Percentiles rank a stretch among this genome's conserved stretches.
These are phyloP conservation scores for Claviceps lovelessii DNA, from an alignment of 2,329 filamentous ascomycete species.

Conservation along the genomic window DNA sequence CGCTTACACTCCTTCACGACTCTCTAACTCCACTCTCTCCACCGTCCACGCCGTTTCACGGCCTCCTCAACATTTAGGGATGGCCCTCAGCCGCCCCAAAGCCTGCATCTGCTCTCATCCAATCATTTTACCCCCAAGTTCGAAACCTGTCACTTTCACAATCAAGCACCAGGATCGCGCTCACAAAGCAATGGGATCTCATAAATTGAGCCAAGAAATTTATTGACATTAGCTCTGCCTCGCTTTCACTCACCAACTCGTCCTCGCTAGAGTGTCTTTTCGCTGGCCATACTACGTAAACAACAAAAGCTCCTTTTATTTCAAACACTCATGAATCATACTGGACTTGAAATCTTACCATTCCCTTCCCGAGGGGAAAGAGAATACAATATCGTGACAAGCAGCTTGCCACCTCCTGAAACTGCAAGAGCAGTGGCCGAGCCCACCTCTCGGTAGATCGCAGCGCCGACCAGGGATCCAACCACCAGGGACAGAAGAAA, in stretches of 20 bases:
- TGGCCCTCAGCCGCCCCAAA: too few relatives aligned
- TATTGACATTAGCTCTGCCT: background rate
- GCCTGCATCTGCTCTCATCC: too few relatives aligned
- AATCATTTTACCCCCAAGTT: too few relatives aligned
- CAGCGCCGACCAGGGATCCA: conserved; percentile 38
- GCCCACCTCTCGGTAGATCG: conserved; percentile 21
- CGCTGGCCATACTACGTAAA: background rate
- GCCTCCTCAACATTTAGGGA: too few relatives aligned
- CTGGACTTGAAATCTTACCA: conserved; percentile 1
- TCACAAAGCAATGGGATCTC: too few relatives aligned
- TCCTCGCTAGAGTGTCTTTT: background rate
- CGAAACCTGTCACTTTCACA: too few relatives aligned
- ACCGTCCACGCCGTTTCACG: too few relatives aligned
- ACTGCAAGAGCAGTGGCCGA: conserved; percentile 12
- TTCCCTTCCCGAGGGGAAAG: conserved; percentile 9
- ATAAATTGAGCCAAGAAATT: background rate
- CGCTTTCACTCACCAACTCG: background rate
- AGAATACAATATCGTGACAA: conserved; percentile 11
- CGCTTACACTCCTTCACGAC: too few relatives aligned
- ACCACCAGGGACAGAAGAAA: conserved; percentile 34
- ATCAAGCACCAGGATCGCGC: too few relatives aligned
- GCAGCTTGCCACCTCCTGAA: conserved; percentile 13
- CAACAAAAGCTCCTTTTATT: background rate
- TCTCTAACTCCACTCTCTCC: too few relatives aligned
- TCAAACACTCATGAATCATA: background rate